A percentile compares a stretch with the other conserved stretches of the same genome.
These are phyloP conservation scores for Fonsecaea pedrosoi DNA, from an alignment of 2,329 filamentous ascomycete genomes.

Conservation along the genomic window DNA sequence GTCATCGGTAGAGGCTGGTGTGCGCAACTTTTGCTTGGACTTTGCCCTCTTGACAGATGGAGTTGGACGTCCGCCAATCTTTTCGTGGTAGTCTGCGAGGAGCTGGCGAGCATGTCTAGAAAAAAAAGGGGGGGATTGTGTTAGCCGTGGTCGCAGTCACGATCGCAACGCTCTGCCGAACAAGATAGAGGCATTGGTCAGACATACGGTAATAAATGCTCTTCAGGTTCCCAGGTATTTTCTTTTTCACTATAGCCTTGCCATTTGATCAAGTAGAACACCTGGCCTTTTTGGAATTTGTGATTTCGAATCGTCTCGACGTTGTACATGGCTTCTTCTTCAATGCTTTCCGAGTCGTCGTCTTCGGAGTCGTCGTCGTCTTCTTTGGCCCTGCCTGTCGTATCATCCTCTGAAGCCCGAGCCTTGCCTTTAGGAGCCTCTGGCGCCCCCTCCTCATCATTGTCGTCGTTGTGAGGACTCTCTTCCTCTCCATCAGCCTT, in stretches of 20 bases:
- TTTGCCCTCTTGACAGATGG: conserved; percentile 35
- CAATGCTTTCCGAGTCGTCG: conserved; percentile 44
- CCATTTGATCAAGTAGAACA: conserved; percentile 56
- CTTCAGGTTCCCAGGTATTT: conserved; percentile 55
- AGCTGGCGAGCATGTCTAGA: conserved; percentile 46
- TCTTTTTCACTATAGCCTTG: conserved; percentile 54
- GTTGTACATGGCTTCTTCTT: conserved; percentile 24
- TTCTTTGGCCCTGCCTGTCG: conserved; percentile 46
- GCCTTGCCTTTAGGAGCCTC: conserved; percentile 42
- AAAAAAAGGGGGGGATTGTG: background rate
- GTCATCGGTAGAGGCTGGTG: conserved; percentile 37
- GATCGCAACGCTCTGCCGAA: background rate
- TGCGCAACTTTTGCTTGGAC: conserved; percentile 40
- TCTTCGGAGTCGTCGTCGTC: conserved; percentile 48
- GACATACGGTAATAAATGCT: conserved; percentile 50
- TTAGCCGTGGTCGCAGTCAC: conserved; percentile 5
- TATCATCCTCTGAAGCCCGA: conserved; percentile 47
- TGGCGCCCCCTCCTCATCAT: conserved; percentile 28
- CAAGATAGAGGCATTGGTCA: background rate
- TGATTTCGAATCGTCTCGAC: conserved; percentile 25
- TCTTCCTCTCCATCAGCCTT: conserved; percentile 42
- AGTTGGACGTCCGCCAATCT: conserved; percentile 51
- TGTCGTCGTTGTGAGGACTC: too few relatives aligned
- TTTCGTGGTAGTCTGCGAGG: conserved; percentile 50
- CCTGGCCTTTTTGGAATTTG: conserved; percentile 10